Conservation (phyloP, 2,329 filamentous ascomycete species). For the Penicillium janthinellum region DNA sequence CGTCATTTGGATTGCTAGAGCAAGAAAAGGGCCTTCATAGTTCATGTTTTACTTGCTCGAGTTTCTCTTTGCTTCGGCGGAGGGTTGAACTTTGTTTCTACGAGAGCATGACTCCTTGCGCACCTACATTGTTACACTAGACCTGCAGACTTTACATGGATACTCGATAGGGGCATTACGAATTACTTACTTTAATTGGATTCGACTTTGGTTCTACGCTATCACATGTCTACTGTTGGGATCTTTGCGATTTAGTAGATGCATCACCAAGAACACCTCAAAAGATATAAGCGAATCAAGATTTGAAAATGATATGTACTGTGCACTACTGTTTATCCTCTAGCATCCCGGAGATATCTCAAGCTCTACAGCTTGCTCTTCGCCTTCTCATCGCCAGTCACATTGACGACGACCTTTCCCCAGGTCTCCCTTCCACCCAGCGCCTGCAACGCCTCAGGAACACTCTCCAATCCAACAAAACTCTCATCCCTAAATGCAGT, state of each 20-base stretch:
- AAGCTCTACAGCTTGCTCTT: slow-evolving; percentile 44
- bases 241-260: neutral
- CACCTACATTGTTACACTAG: slow-evolving; percentile 38
- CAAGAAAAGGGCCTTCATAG: slow-evolving; percentile 49
- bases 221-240: neutral
- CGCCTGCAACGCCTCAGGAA: slow-evolving; percentile 74
- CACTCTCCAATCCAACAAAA: slow-evolving; percentile 78
- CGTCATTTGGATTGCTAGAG: slow-evolving; percentile 39
- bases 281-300: too few species aligned
- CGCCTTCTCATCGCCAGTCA: slow-evolving; percentile 70
- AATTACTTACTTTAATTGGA: neutral
- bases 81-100: slow-evolving; percentile 24
- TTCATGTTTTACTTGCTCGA: slow-evolving; percentile 44
- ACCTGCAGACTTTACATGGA: neutral
- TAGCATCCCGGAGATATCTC: neutral
- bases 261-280: neutral
- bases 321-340: neutral
- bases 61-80: slow-evolving; percentile 22
- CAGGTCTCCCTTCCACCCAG: slow-evolving; percentile 82
- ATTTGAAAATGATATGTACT: neutral
- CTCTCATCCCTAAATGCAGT: slow-evolving; percentile 81
- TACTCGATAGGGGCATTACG: neutral
- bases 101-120: slow-evolving; percentile 52
- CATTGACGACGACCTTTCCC: slow-evolving; percentile 92
- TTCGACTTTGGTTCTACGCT: neutral